Conservation (phyloP, 2,329 filamentous ascomycete species). For the Trichoderma citrinoviride region DNA sequence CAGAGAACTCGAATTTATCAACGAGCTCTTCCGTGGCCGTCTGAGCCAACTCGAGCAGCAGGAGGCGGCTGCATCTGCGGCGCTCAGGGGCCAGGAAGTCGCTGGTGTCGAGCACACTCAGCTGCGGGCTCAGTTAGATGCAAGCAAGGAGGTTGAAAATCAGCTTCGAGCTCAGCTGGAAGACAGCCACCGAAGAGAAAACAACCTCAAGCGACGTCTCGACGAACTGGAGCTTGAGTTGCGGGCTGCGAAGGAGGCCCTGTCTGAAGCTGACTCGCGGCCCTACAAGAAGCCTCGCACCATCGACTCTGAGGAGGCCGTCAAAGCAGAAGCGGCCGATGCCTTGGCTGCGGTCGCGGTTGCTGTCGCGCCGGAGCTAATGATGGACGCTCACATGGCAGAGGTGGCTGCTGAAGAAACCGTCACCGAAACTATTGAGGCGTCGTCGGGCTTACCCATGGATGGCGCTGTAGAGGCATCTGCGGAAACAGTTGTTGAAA, state of each 20-base stretch:
- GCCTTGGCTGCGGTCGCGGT: constrained; percentile 1
- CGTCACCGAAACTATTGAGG: constrained; percentile 21
- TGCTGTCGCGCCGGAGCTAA: constrained; percentile 12
- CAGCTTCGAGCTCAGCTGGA: constrained; percentile 64
- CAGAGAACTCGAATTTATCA: constrained; percentile 93
- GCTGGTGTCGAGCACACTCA: constrained; percentile 55
- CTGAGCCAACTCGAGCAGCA: constrained; percentile 77
- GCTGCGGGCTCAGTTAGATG: constrained; percentile 55
- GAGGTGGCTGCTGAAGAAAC: constrained; percentile 18
- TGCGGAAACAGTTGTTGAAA: background rate
- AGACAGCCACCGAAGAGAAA: constrained; percentile 74
- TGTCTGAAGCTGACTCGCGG: constrained; percentile 25
- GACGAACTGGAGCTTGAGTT: constrained; percentile 70
- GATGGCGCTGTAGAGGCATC: background rate
- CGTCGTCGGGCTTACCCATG: background rate
- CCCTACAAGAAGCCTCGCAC: constrained; percentile 32
- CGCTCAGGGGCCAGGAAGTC: constrained; percentile 59
- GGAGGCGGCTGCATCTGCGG: constrained; percentile 64
- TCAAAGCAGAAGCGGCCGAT: constrained; percentile 7
- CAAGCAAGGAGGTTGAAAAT: constrained; percentile 40
- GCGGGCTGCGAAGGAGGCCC: constrained; percentile 32
- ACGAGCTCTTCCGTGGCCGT: constrained; percentile 72
- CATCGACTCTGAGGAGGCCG: constrained; percentile 22
- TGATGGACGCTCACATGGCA: constrained; percentile 5
- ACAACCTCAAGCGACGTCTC: constrained; percentile 77